Evolutionary conservation across 2,329 filamentous ascomycete genomes (phyloP), one percentile per base, ranked within the genome.

Genomic region (Chrysosporium queenslandicum): DNA sequence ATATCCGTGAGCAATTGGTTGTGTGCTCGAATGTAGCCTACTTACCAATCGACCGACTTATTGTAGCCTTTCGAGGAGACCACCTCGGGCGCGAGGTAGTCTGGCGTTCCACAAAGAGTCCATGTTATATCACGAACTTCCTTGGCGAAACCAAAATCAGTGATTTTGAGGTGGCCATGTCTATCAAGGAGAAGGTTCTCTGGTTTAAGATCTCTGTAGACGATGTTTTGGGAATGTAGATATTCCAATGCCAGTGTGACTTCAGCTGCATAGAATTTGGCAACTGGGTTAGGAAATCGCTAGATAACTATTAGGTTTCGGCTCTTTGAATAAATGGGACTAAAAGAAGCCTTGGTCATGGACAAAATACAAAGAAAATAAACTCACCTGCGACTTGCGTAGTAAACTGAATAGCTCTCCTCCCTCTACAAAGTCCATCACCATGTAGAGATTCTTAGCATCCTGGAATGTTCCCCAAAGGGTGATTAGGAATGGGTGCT

Each of bases 61-160:
- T 98, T 98, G 76, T 98, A 98, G 50, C 92, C 92, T 73, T 97
- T 97, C 69, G 91, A 96, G 55, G 89, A 90, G n/a, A 98, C 92
- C 12, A 98, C 92, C 72, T 98, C 92, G 0, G 92, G 92, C 0
- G 92, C 92, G 32, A 98, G 80, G 67, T 98, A 98, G 71, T 98
- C 92, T 5, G 92, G 92, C 11, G 92, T 98, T 55, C 92, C 92
- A 67, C 92, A 98, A 39, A 98, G 78, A 23, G 92, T 98, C 92
- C 92, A 98, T 39, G 92, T 98, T 72, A 97, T 97, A 76, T 98
- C 92, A 14, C 90, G 90, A 23, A 98, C 92, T 60, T 90, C 87
- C 75, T 98, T 98, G 46, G 92, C 92, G 66, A 98, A 98, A 2
- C 92, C 92, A 71, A 98, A 98, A 74, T 98, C 91, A 14, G 90